phyloP scores from a whole-genome alignment of 345 rosid genomes.

The Isatis tinctoria region DNA sequence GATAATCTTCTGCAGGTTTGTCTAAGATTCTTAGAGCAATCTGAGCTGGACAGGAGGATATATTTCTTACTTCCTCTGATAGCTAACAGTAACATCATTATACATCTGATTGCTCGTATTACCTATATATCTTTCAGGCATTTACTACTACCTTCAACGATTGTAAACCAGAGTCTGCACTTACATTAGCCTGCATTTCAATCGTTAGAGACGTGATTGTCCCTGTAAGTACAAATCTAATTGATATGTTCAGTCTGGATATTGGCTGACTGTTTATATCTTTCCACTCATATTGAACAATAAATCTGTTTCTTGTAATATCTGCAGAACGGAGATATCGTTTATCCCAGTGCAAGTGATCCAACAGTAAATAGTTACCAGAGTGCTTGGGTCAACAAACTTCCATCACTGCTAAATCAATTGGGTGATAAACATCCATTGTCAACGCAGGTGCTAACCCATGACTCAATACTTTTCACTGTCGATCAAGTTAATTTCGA shows the following conservation, averaged over 20 bases:
- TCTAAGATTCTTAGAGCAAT: conserved; percentile 10
- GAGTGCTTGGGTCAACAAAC: conserved; percentile 64
- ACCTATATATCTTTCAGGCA: conserved; percentile 50
- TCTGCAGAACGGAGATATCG: conserved; percentile 43
- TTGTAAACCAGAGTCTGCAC: conserved; percentile 59
- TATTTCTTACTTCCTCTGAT: background rate
- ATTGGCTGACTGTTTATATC: background rate
- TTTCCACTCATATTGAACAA: background rate
- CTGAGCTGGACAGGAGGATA: background rate
- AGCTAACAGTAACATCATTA: background rate
- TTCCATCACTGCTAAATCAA: conserved; percentile 57
- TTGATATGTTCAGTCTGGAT: background rate
- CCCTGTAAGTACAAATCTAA: conserved; percentile 52
- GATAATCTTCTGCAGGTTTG: conserved; percentile 69
- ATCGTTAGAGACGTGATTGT: conserved; percentile 57
- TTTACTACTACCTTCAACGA: conserved; percentile 61
- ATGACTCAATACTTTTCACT: background rate
- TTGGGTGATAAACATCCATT: conserved; percentile 60
- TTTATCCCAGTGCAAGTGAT: conserved; percentile 40
- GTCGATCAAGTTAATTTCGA: background rate
- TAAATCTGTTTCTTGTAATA: conserved; percentile 16
- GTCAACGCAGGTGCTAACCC: conserved; percentile 50
- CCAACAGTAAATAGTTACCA: conserved; percentile 45
- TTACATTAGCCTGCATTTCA: conserved; percentile 64
- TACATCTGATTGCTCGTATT: conserved; percentile 1